Base-by-base conservation (phyloP, 805 yeast species). In the Candida sakaeoensis region DNA sequence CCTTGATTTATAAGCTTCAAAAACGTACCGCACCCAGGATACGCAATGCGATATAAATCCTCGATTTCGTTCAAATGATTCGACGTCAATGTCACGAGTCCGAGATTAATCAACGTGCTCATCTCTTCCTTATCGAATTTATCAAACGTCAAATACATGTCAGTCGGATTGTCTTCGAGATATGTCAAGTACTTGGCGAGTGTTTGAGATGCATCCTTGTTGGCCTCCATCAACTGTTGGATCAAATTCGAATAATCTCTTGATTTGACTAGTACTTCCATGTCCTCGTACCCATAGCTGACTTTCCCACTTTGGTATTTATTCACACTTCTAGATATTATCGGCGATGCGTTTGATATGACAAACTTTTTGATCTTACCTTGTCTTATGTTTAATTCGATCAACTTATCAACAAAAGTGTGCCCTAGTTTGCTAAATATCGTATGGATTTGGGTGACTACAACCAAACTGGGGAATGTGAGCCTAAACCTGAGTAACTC, bases 11-110 rank as follows among this genome's bases (percentile, higher is more conserved):
- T 51, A 24, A 75, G 55, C 40, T 68, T 68, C 30, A 77, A 53
- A 35, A 61, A 67, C 1, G 72, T 65, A 0, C 83, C 83, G 42
- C 77, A 60, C 34, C 71, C 67, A 0, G 82, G 82, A 18, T 68
- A 61, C 6, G 77, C 57, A 2, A 78, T 47, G 15, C 70, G 55
- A 43, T 72, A 70, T 45, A 63, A 57, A 43, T 61, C 53, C 32
- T 68, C 74, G 28, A 71, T 63, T 43, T 61, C 68, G 36, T 65
- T 63, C 36, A 70, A 57, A 38, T 69, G 72, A 44, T 69, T 69
- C 7, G 73, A 68, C 0, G 72, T 63, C 36, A 74, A 49, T 0
- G 79, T 69, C 5, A 75, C 48, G 34, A 62, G 68, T 1, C 80
- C 80, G 7, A 54, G 41, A 18, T 55, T 54, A 0, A 75, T 64